Evolutionary conservation across 139 green algal species (phyloP).

Genomic region (Chloropicon primus): DNA sequence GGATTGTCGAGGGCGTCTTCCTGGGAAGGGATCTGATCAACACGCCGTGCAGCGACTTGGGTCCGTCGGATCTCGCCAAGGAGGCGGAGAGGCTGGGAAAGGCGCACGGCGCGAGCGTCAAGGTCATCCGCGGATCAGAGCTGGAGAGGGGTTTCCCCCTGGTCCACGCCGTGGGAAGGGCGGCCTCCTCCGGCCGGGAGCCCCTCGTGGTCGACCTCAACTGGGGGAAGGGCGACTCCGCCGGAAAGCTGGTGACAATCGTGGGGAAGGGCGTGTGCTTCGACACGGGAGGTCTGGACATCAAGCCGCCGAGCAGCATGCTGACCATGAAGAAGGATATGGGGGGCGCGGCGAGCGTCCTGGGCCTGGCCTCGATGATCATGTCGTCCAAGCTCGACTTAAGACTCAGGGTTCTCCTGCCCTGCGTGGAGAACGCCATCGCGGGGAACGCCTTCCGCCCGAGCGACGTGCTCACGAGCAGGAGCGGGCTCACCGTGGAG

Average conservation of each 20-base stretch:
- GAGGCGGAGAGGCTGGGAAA: conserved; percentile 32
- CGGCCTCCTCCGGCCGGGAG: neutral
- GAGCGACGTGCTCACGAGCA: conserved; percentile 31
- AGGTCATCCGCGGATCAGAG: conserved; percentile 9
- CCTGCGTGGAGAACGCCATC: conserved; percentile 44
- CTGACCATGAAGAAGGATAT: conserved; percentile 65
- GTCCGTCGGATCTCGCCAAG: conserved; percentile 29
- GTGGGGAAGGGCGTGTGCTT: conserved; percentile 59
- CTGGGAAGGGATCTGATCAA: conserved; percentile 43
- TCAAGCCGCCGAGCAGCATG: conserved; percentile 45
- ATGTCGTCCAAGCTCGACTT: conserved; percentile 27
- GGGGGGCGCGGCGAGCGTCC: conserved; percentile 38
- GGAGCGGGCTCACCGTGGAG: conserved; percentile 46
- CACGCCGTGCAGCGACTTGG: conserved; percentile 46
- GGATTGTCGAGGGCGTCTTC: conserved; percentile 9
- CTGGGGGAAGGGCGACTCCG: neutral
- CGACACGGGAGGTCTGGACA: conserved; percentile 43
- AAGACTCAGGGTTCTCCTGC: conserved; percentile 35
- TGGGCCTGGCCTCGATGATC: conserved; percentile 32
- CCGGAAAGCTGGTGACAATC: conserved; percentile 33
- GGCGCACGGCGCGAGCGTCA: conserved; percentile 15
- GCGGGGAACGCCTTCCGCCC: conserved; percentile 33
- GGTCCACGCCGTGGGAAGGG: conserved; percentile 5
- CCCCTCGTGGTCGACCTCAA: neutral
- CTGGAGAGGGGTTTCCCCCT: neutral